These are phyloP conservation scores for Fusarium cyanostomum DNA, from an alignment of 2,329 filamentous ascomycete species.

Conservation along the genomic window DNA sequence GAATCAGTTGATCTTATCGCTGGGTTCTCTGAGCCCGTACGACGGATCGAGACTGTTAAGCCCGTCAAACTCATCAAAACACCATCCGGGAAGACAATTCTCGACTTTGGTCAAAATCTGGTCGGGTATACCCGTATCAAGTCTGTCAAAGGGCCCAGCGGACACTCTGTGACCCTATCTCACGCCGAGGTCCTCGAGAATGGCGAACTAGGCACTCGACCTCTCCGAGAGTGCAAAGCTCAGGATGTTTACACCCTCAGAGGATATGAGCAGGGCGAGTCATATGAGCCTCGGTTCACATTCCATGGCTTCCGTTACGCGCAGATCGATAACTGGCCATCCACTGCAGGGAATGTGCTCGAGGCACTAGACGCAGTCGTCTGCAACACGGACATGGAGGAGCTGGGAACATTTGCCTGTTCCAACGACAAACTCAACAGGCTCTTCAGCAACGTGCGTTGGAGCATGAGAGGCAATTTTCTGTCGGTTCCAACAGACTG, in stretches of 20 bases:
- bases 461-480: constrained; percentile 69
- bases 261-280: constrained; percentile 26
- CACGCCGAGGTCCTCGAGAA: constrained; percentile 66
- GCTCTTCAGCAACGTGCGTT: constrained; percentile 63
- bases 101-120: constrained; percentile 68
- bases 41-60: constrained; percentile 47
- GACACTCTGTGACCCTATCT: constrained; percentile 54
- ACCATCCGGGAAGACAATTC: constrained; percentile 54
- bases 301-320: constrained; percentile 66
- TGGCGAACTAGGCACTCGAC: constrained; percentile 51
- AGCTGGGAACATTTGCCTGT: constrained; percentile 61
- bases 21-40: constrained; percentile 56
- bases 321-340: constrained; percentile 57
- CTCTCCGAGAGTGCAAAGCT: constrained; percentile 59
- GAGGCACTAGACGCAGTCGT: constrained; percentile 46
- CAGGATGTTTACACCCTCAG: constrained; percentile 55
- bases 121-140: constrained; percentile 60
- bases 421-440: constrained; percentile 63
- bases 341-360: constrained; percentile 30
- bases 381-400: constrained; percentile 63
- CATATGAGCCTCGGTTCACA: constrained; percentile 58
- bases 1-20: constrained; percentile 46
- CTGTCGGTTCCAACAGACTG: constrained; percentile 66
- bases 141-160: constrained; percentile 46
- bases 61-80: constrained; percentile 47